Evolutionary conservation across 1,139 yeast genomes (phyloP).

Genomic region (Scheffersomyces lignicola): DNA sequence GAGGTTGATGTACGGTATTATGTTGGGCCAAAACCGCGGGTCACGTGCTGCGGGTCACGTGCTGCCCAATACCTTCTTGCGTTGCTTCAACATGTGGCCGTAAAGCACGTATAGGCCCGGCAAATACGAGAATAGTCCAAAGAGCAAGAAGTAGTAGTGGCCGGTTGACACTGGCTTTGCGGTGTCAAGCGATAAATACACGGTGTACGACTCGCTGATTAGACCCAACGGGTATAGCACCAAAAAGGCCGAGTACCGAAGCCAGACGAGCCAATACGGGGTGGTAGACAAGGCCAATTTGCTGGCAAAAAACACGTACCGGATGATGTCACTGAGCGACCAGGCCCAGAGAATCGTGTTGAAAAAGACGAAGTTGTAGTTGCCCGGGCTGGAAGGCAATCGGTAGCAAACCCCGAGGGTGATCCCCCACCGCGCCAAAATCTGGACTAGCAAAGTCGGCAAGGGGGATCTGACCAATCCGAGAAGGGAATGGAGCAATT

Average conservation of each 20-base stretch:
- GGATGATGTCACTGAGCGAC: slow-evolving; percentile 33
- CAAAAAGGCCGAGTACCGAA: slow-evolving; percentile 33
- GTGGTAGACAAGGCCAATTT: slow-evolving; percentile 15
- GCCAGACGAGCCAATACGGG: slow-evolving; percentile 28
- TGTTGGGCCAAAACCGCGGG: no score
- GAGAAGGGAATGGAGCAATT: slow-evolving; percentile 23
- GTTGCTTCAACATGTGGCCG: slow-evolving; percentile 34
- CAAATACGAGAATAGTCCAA: slow-evolving; percentile 29
- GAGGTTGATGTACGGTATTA: neutral
- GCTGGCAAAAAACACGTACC: slow-evolving; percentile 29
- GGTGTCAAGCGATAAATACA: slow-evolving; percentile 26
- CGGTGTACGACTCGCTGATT: slow-evolving; percentile 29
- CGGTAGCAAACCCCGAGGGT: slow-evolving; percentile 31
- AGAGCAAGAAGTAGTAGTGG: slow-evolving; percentile 25
- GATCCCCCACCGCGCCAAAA: slow-evolving; percentile 33
- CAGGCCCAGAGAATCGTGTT: slow-evolving; percentile 31
- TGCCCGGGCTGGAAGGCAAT: slow-evolving; percentile 35
- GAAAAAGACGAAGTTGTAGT: slow-evolving; percentile 24
- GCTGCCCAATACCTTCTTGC: slow-evolving; percentile 25
- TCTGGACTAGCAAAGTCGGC: slow-evolving; percentile 29
- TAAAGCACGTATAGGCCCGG: slow-evolving; percentile 36
- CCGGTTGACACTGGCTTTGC: slow-evolving; percentile 10
- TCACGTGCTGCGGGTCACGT: no score
- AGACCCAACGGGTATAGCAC: slow-evolving; percentile 38
- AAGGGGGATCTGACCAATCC: slow-evolving; percentile 35